Evolutionary conservation across 768 basidiomycete species (phyloP).

Genomic region (Kwoniella dendrophila): DNA sequence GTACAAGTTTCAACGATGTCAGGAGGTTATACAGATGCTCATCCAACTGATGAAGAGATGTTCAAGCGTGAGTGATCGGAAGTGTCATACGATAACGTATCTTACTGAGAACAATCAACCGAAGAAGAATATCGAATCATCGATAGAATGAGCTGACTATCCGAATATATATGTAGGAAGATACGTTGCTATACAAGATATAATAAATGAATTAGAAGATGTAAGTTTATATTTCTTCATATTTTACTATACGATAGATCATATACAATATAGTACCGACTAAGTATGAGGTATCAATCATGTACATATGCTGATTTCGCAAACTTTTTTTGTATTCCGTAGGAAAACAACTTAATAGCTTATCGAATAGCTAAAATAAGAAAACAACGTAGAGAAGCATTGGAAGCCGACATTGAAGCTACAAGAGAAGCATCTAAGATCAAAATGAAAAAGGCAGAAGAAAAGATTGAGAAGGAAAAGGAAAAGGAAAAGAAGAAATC

Average conservation of each 20-base stretch:
- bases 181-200: constrained; percentile 24
- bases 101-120: not conserved
- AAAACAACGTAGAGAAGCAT: constrained; percentile 5
- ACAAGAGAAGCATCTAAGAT: not conserved
- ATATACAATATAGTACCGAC: not conserved
- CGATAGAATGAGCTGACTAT: too few relatives aligned
- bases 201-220: constrained; percentile 29
- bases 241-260: not conserved
- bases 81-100: too few relatives aligned
- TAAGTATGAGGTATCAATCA: too few relatives aligned
- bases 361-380: constrained; percentile 24
- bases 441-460: not conserved
- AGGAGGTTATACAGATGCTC: constrained; percentile 18
- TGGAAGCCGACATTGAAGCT: not conserved
- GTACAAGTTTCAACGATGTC: not conserved
- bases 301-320: too few relatives aligned
- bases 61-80: constrained; percentile 33
- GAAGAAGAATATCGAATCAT: not conserved
- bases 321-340: not conserved
- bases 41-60: constrained; percentile 28
- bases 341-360: constrained; percentile 39
- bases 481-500: not conserved
- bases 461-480: not conserved
- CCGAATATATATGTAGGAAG: too few relatives aligned
- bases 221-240: too few relatives aligned